A percentile compares a stretch with the other conserved stretches of the same genome.
phyloP scores from a whole-genome alignment of 23 red algal species.

The Gracilaria gracilis region DNA sequence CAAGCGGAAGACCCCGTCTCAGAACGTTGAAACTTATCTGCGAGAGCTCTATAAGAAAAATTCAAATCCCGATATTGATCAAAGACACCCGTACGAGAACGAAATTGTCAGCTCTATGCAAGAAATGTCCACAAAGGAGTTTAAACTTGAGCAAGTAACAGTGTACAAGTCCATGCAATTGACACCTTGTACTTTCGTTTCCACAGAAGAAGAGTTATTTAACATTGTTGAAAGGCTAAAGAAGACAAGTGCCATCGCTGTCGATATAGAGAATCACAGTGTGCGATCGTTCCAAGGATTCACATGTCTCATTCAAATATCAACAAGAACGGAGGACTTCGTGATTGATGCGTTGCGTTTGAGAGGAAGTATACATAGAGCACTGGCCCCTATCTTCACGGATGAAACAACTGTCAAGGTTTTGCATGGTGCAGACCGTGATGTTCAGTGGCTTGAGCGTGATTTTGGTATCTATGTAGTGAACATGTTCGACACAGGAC shows the following conservation, averaged over 20 bases:
- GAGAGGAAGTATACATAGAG: conserved; percentile 61
- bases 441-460: conserved; percentile 94
- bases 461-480: conserved; percentile 94
- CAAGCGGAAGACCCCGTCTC: background rate
- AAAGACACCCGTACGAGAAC: conserved; percentile 67
- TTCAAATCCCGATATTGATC: conserved; percentile 12
- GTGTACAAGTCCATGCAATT: conserved; percentile 32
- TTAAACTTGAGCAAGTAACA: conserved; percentile 21
- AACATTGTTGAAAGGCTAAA: conserved; percentile 51
- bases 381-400: conserved; percentile 68
- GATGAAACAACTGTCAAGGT: conserved; percentile 88
- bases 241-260: conserved; percentile 59
- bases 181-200: conserved; percentile 60
- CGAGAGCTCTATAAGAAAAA: conserved; percentile 55
- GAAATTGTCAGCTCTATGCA: conserved; percentile 68
- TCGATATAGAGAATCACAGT: conserved; percentile 96
- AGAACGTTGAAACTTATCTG: conserved; percentile 39
- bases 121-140: conserved; percentile 39
- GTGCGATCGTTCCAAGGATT: conserved; percentile 96
- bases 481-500: conserved; percentile 96
- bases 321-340: conserved; percentile 81
- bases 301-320: conserved; percentile 94
- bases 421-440: conserved; percentile 87
- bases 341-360: conserved; percentile 88
- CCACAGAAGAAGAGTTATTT: conserved; percentile 63